Evolutionary conservation across 2,329 filamentous ascomycete species (phyloP), one percentile per base, ranked within the genome.

Genomic region (Aspergillus sergii): DNA sequence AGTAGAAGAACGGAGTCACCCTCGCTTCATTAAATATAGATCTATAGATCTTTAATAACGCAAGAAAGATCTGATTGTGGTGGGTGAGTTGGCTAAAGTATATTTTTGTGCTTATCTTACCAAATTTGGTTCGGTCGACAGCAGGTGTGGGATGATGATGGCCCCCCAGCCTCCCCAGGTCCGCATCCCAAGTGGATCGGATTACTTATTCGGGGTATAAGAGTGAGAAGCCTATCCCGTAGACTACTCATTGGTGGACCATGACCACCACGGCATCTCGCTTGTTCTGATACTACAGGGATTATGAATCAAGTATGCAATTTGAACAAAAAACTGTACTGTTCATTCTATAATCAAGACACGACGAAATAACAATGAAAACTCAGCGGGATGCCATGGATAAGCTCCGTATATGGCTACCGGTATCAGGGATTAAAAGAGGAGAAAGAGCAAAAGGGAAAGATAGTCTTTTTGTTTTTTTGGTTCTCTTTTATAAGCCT

Each of bases 401-500:
- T 32, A 51, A n/a, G 28, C 28, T 34, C 48, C 28, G 19, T 51
- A 32, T 14, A 51, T 51, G 19, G 6, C 19, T 32, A 51, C 48
- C 26, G 21, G 28, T 51, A 34, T 51, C 28, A 51, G 26, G 48
- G 28, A n/a, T n/a, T 32, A 11, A 11, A 51, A 5, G 26, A n/a
- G 26, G 10, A 46, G n/a, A 46, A 23, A 12, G 43, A 46, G 48
- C 26, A 30, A 32, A 28, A 32, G 26, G 26, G 28, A 4, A 51
- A 10, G 16, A 51, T 30, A 51, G 46, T 23, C 46, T 30, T 26
- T 30, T 26, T 50, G 8, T 19, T 50, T 23, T 19, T 14, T 11
- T 54, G 26, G 8, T 32, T 50, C 30, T 54, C 45, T 59, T 41
- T 60, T 54, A 55, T 63, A 50, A 46, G 61, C 59, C 55, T 62